A percentile compares a stretch with the other conserved stretches of the same genome.
Conservation (phyloP, 2,329 filamentous ascomycete species). For the Didymella lethalis region DNA sequence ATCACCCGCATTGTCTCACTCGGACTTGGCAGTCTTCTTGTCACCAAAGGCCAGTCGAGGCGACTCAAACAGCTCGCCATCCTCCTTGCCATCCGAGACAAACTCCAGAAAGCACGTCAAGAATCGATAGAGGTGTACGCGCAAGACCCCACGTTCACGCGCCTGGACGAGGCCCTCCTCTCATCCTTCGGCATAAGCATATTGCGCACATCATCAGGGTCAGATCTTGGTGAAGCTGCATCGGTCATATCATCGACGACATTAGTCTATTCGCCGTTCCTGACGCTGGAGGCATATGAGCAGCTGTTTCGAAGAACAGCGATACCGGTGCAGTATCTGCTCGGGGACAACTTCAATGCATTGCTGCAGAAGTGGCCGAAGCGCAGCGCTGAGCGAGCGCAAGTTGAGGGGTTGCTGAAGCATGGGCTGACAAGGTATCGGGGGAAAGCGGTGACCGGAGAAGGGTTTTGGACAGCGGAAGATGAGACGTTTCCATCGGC, state of each 20-base stretch:
- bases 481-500: slow-evolving; percentile 43
- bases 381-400: slow-evolving; percentile 32
- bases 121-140: slow-evolving; percentile 33
- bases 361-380: slow-evolving; percentile 42
- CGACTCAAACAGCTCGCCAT: slow-evolving; percentile 42
- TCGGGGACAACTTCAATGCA: slow-evolving; percentile 42
- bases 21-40: slow-evolving; percentile 29
- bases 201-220: slow-evolving; percentile 35
- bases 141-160: slow-evolving; percentile 45
- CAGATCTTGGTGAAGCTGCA: slow-evolving; percentile 37
- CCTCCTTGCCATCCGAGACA: slow-evolving; percentile 32
- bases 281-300: slow-evolving; percentile 37
- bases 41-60: slow-evolving; percentile 31
- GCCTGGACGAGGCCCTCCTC: slow-evolving; percentile 37
- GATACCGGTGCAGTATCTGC: slow-evolving; percentile 24
- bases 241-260: slow-evolving; percentile 30
- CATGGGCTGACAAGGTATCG: slow-evolving; percentile 20
- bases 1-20: slow-evolving; percentile 32
- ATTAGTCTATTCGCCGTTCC: slow-evolving; percentile 41
- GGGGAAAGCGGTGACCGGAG: slow-evolving; percentile 30
- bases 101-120: slow-evolving; percentile 8
- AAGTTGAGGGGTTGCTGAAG: slow-evolving; percentile 33
- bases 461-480: slow-evolving; percentile 35
- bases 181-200: slow-evolving; percentile 30
- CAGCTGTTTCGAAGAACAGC: slow-evolving; percentile 12